Evolutionary conservation across 192 early-diverging fungal species (phyloP), one percentile per base, ranked within the genome.

Genomic region (Coemansia sp.): DNA sequence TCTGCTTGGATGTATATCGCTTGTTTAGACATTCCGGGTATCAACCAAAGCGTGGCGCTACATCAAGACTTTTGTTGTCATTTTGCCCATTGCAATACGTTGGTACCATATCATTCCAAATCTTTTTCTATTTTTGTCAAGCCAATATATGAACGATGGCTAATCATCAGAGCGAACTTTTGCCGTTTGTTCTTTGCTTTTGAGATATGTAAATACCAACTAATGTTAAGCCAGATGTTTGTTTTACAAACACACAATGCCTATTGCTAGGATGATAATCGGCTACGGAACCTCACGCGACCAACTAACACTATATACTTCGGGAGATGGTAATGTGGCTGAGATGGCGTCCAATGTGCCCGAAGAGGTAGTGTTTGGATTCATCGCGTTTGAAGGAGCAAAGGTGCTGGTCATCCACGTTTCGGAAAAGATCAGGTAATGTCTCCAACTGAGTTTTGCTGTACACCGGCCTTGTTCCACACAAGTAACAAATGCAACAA

Each of bases 401-500:
- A 65, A 67, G 21, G 73, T 81, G 66, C 66, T 81, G 54, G 67
- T 81, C 60, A 81, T 73, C 41, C 78, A 81, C 19, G 78, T 81
- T 19, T 72, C 78, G 8, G 73, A 81, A 45, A 81, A 81, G 54
- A 76, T 81, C 61, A 81, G 78, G 78, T 73, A 76, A 66, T 63
- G 54, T 46, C 26, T 18, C 8, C 13, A 49, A 18, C 10, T 45
- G 43, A 9, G 5, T 45, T 15, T 9, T 45, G 43, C 13, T 12
- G 8, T 45, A 15, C 13, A 5, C 13, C 0, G 9, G 13, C 15
- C 13, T 49, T 11, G 0, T n/a, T 13, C 7, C 18, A n/a, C 15
- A 13, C 8, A 7, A 49, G 18, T n/a, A 49, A 11, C 6, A 49
- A 13, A n/a, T 54, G 51, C 51, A 54, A 4, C 15, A 15, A 32